Evolutionary conservation across 2,329 filamentous ascomycete genomes (phyloP), one percentile per base, ranked within the genome.

Genomic region (Claviceps humidiphila): DNA sequence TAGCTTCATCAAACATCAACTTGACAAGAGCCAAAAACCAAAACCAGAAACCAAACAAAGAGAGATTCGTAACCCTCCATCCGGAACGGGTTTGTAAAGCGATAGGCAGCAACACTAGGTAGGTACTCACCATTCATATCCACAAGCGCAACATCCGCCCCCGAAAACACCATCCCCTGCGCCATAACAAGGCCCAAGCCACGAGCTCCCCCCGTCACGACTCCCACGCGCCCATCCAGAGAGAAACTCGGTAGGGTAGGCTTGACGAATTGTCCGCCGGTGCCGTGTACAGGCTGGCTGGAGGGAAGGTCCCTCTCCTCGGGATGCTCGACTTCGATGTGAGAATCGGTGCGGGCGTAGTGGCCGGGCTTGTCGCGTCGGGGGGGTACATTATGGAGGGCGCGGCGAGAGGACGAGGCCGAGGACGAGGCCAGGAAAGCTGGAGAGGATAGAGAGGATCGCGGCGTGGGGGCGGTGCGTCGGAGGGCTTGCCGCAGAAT

Each of bases 131-230:
- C 85, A 71, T 97, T 95, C 72, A 96, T 74, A 67, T 97, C 91
- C 42, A 96, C 89, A 68, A 97, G 87, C 43, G 91, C 91, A 56
- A 96, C 76, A 66, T 95, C 84, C 9, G 88, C 87, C 50, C 91
- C 91, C 51, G 87, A 93, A 51, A 88, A 84, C 51, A 95, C 86
- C 68, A 95, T 80, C 47, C 87, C 89, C 72, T 95, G 89, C 50
- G 85, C 87, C 86, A 97, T 96, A 60, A 94, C 89, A 55, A 96
- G 74, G 41, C 91, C 91, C 53, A 97, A 70, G 7, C 91, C 91
- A 64, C 90, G 78, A 26, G 91, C 91, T 64, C 90, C 91, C 50
- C 91, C 91, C 1, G 91, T 97, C 41, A 97, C 86, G 42, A 96
- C 75, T 47, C 82, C 89, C 8, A 90, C 86, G 63, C 84, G 85